A percentile compares a stretch with the other conserved stretches of the same genome.
Conservation (phyloP, 75 land plant genomes). For the Sequoiadendron giganteum region DNA sequence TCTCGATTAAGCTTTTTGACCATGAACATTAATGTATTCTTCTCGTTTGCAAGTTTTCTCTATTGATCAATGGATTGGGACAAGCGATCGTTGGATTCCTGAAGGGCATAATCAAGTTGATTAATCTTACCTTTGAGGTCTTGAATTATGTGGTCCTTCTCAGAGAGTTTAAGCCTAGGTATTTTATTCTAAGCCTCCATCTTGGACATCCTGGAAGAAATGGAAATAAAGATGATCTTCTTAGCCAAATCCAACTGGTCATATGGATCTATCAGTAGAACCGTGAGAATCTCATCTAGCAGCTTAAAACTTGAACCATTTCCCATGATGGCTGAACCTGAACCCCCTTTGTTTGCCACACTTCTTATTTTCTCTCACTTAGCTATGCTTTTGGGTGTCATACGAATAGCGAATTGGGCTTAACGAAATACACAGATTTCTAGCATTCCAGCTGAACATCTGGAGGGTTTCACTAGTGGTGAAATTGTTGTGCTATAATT, state of each 20-base stretch:
- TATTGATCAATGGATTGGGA: slow-evolving; percentile 2
- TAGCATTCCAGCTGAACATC: too few relatives aligned
- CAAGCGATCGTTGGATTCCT: too few relatives aligned
- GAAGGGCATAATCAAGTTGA: too few relatives aligned
- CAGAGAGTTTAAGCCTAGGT: slow-evolving; percentile 38
- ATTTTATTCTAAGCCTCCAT: slow-evolving; percentile 53
- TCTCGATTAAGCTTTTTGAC: slow-evolving; percentile 67
- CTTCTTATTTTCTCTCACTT: too few relatives aligned
- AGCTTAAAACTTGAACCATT: slow-evolving; percentile 41
- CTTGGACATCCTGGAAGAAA: slow-evolving; percentile 68
- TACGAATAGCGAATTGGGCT: too few relatives aligned
- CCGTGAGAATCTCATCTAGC: slow-evolving; percentile 61
- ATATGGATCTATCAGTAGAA: slow-evolving; percentile 80
- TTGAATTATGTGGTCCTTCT: slow-evolving; percentile 45
- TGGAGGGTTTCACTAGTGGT: too few relatives aligned
- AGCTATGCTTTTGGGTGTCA: too few relatives aligned
- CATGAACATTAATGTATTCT: slow-evolving; percentile 49
- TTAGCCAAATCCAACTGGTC: slow-evolving; percentile 90
- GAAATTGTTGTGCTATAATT: too few relatives aligned
- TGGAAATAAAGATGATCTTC: slow-evolving; percentile 84
- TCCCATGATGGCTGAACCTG: background rate
- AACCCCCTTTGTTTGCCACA: background rate
- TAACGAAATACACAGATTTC: too few relatives aligned
- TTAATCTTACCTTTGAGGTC: too few relatives aligned
- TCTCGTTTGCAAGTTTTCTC: slow-evolving; percentile 61